Percentiles rank a stretch among this genome's conserved stretches.
Evolutionary conservation across 129 eudicot genomes (phyloP).

Genomic region (Daucus carota): DNA sequence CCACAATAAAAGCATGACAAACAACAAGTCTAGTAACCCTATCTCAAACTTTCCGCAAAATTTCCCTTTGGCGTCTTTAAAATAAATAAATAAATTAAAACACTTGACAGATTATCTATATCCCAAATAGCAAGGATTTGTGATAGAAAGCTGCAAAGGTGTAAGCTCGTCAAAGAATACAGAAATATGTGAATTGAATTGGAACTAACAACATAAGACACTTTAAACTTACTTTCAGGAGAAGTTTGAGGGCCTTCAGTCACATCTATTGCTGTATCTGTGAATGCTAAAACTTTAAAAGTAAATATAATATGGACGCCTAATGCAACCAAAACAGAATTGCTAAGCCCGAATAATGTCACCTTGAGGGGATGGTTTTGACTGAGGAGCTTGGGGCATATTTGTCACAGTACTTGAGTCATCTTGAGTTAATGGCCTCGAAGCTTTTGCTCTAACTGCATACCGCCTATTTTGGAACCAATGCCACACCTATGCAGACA

Average conservation of each 20-base stretch:
- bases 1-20: neutral
- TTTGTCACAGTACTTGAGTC: conserved; percentile 33
- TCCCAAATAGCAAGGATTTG: neutral
- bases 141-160: neutral
- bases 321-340: conserved; percentile 6
- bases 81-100: too few species aligned
- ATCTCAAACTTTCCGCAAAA: neutral
- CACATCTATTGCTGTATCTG: conserved; percentile 29
- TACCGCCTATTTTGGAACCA: conserved; percentile 97
- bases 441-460: conserved; percentile 75
- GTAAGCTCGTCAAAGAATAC: neutral
- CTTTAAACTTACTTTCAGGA: conserved; percentile 32
- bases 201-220: neutral
- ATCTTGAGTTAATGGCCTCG: conserved; percentile 42
- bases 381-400: conserved; percentile 50
- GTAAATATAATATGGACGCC: neutral
- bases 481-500: conserved; percentile 57
- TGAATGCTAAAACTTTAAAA: conserved; percentile 13
- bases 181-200: neutral
- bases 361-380: conserved; percentile 39
- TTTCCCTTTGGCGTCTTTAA: neutral
- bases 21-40: neutral
- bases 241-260: conserved; percentile 49
- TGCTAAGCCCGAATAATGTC: conserved; percentile 11
- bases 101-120: neutral